A percentile compares a stretch with the other conserved stretches of the same genome.
Evolutionary conservation across 306 rosid genomes (phyloP).

Genomic region (Clitoria ternatea): DNA sequence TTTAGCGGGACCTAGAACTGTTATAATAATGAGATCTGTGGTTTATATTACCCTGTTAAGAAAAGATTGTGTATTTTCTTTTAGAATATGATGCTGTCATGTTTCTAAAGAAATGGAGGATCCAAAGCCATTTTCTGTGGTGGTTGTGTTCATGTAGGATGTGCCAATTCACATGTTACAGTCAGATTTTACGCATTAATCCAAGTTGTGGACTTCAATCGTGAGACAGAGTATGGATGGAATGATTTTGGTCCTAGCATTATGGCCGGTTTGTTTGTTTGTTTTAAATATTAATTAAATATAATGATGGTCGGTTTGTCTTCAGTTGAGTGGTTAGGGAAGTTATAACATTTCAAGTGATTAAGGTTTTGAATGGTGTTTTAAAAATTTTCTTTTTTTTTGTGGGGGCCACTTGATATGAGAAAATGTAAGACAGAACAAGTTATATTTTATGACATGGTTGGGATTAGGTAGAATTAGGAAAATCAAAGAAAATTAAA

Average conservation of each 20-base stretch:
- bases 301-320: slow-evolving; percentile 24
- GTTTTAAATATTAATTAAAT: too few species aligned
- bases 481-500: neutral
- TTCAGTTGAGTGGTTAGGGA: slow-evolving; percentile 32
- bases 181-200: neutral
- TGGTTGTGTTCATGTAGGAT: neutral
- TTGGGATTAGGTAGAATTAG: slow-evolving; percentile 12
- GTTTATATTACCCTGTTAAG: too few species aligned
- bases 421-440: slow-evolving; percentile 8
- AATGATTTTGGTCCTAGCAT: neutral
- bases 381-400: neutral
- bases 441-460: slow-evolving; percentile 15
- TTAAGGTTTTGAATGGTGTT: slow-evolving; percentile 14
- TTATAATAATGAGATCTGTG: too few species aligned
- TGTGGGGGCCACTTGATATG: neutral
- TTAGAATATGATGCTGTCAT: neutral
- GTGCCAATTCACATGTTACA: neutral
- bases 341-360: neutral
- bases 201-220: slow-evolving; percentile 9
- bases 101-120: neutral
- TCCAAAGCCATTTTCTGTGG: neutral
- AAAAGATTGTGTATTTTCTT: neutral
- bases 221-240: neutral
- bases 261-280: neutral
- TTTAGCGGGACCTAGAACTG: too few species aligned